A percentile compares a stretch with the other conserved stretches of the same genome.
Conservation (phyloP, 1,284 basidiomycete species). For the Boletus calvinii region DNA sequence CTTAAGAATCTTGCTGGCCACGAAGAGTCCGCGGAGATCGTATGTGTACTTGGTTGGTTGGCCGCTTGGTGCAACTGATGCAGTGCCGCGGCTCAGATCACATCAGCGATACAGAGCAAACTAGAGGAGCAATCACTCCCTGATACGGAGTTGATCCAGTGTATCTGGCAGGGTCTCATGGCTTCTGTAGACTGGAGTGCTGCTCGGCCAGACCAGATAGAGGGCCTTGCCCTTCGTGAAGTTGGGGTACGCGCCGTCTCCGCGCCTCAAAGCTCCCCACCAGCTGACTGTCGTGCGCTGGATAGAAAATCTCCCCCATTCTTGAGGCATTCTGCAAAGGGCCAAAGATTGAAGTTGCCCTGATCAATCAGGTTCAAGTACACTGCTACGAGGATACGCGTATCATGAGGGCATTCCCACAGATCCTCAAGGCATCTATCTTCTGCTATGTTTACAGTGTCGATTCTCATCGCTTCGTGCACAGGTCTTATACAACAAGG, state of each 20-base stretch:
- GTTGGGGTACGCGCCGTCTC: slow-evolving; percentile 57
- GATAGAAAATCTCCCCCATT: slow-evolving; percentile 78
- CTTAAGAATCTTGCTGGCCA: slow-evolving; percentile 59
- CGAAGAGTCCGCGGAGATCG: slow-evolving; percentile 64
- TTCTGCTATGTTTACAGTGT: background rate
- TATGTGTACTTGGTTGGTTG: slow-evolving; percentile 35
- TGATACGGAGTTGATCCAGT: slow-evolving; percentile 80
- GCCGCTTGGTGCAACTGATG: slow-evolving; percentile 14
- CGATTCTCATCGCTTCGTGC: background rate
- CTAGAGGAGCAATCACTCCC: slow-evolving; percentile 72
- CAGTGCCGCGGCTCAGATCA: slow-evolving; percentile 51
- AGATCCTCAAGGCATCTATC: slow-evolving; percentile 78
- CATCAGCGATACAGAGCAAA: slow-evolving; percentile 66
- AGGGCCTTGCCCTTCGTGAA: slow-evolving; percentile 81
- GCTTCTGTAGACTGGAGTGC: slow-evolving; percentile 77
- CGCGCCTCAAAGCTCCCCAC: background rate
- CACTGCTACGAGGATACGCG: slow-evolving; percentile 95
- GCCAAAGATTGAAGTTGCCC: slow-evolving; percentile 86
- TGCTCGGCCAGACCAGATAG: slow-evolving; percentile 86
- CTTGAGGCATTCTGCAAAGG: slow-evolving; percentile 86
- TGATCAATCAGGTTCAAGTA: slow-evolving; percentile 92
- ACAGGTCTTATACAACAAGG: slow-evolving; percentile 90
- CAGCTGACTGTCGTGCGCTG: slow-evolving; percentile 2
- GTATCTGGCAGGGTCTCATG: slow-evolving; percentile 92
- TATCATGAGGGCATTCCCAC: slow-evolving; percentile 90